These are phyloP conservation scores for Mycena leptocephala DNA, from an alignment of 768 basidiomycete genomes.

Conservation along the genomic window DNA sequence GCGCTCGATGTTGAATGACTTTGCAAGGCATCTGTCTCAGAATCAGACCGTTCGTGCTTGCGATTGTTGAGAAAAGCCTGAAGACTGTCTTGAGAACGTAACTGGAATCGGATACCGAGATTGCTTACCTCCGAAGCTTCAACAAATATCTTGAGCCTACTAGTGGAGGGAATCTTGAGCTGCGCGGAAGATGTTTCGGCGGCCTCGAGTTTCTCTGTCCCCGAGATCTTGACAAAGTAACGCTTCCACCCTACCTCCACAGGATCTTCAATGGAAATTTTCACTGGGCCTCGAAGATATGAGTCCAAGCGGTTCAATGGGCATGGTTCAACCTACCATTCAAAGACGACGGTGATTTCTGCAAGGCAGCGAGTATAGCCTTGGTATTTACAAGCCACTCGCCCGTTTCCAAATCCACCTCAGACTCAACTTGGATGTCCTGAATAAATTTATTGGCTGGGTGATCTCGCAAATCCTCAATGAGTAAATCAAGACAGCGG, in stretches of 20 bases:
- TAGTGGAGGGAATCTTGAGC: neutral
- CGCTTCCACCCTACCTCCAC: neutral
- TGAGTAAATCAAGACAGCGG: neutral
- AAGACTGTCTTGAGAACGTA: neutral
- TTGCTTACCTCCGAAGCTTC: neutral
- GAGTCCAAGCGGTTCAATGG: neutral
- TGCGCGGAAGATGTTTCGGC: neutral
- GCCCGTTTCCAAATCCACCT: neutral
- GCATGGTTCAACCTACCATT: no score
- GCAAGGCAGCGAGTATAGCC: neutral
- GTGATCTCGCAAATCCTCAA: neutral
- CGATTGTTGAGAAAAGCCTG: neutral
- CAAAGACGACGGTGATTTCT: no score
- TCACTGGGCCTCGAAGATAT: neutral
- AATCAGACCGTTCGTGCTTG: neutral
- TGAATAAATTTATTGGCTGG: slow-evolving; percentile 1
- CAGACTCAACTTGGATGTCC: neutral
- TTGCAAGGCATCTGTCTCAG: neutral
- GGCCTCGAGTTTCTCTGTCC: neutral
- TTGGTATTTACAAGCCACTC: neutral
- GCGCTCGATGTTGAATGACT: neutral
- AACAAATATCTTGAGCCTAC: neutral
- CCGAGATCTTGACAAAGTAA: neutral
- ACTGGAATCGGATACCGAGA: neutral
- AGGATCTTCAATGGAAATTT: neutral